Evolutionary conservation across 2,329 filamentous ascomycete genomes (phyloP).

Genomic region (Fusarium sp.): DNA sequence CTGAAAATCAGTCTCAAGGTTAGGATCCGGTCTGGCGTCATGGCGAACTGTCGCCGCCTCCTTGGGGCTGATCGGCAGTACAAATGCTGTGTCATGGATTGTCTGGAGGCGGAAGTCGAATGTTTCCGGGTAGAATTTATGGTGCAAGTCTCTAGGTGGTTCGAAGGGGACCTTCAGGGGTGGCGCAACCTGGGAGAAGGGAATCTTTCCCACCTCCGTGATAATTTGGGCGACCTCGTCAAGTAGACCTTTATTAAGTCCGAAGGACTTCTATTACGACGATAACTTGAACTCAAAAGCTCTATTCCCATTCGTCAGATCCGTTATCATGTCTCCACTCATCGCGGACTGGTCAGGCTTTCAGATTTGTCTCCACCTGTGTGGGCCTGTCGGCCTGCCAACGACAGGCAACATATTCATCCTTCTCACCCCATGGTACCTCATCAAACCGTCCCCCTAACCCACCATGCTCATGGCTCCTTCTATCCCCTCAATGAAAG

Average conservation of each 20-base stretch:
- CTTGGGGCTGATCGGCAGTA: not conserved
- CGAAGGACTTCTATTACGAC: no score
- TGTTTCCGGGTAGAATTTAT: not conserved
- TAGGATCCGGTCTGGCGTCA: not conserved
- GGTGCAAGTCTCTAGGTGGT: not conserved
- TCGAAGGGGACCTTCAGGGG: not conserved
- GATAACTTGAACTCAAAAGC: no score
- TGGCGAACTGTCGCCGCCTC: not conserved
- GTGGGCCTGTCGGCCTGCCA: no score
- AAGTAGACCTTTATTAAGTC: not conserved
- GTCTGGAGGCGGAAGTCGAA: conserved; percentile 14
- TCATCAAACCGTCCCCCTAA: no score
- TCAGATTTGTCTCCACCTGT: no score
- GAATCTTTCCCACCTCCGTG: not conserved
- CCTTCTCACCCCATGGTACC: no score
- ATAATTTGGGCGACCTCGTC: conserved; percentile 2
- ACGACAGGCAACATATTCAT: no score
- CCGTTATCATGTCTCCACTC: no score
- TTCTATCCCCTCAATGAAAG: no score
- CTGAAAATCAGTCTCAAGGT: not conserved
- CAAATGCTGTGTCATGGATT: not conserved
- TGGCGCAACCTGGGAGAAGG: conserved; percentile 14
- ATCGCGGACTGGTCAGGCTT: no score
- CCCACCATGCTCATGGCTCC: no score
- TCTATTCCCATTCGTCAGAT: no score